Evolutionary conservation across 2,329 filamentous ascomycete genomes (phyloP).

Genomic region (Phialophora verrucosa): DNA sequence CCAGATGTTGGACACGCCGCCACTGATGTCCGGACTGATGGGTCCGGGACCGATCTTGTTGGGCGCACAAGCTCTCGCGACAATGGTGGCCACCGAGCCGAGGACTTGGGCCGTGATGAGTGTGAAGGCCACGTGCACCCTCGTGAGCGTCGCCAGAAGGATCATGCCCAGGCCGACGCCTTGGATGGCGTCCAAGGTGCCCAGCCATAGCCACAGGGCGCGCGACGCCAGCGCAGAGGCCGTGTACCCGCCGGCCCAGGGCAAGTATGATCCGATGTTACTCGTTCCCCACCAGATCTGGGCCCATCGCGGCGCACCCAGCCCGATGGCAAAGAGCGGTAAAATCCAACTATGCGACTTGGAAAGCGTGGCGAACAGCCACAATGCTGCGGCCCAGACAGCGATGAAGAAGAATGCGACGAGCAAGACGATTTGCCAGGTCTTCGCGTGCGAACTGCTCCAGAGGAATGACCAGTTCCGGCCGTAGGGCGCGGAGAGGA

Average conservation of each 20-base stretch:
- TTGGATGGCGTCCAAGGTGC: slow-evolving; percentile 68
- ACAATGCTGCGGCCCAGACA: slow-evolving; percentile 62
- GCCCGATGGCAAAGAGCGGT: slow-evolving; percentile 69
- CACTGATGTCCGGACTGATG: slow-evolving; percentile 67
- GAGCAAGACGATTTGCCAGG: slow-evolving; percentile 64
- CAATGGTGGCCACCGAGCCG: slow-evolving; percentile 66
- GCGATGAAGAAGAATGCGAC: slow-evolving; percentile 56
- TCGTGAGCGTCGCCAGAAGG: slow-evolving; percentile 67
- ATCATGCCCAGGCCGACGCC: slow-evolving; percentile 73
- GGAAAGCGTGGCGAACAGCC: slow-evolving; percentile 60
- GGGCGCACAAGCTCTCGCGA: slow-evolving; percentile 65
- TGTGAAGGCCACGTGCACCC: slow-evolving; percentile 68
- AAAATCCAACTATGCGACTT: slow-evolving; percentile 69
- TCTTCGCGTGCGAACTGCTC: slow-evolving; percentile 60
- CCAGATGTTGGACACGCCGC: slow-evolving; percentile 53
- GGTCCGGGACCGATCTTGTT: slow-evolving; percentile 65
- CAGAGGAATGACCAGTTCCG: slow-evolving; percentile 71
- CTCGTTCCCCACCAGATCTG: slow-evolving; percentile 71
- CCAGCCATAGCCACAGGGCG: slow-evolving; percentile 70
- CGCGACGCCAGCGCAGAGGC: slow-evolving; percentile 61
- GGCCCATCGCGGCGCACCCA: slow-evolving; percentile 69
- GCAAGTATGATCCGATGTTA: slow-evolving; percentile 65
- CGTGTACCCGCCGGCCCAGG: slow-evolving; percentile 64
- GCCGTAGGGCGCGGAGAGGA: slow-evolving; percentile 68
- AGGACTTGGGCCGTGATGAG: slow-evolving; percentile 67